Base-by-base conservation (phyloP, 345 rosid genomes). In the Pugionium cornutum region DNA sequence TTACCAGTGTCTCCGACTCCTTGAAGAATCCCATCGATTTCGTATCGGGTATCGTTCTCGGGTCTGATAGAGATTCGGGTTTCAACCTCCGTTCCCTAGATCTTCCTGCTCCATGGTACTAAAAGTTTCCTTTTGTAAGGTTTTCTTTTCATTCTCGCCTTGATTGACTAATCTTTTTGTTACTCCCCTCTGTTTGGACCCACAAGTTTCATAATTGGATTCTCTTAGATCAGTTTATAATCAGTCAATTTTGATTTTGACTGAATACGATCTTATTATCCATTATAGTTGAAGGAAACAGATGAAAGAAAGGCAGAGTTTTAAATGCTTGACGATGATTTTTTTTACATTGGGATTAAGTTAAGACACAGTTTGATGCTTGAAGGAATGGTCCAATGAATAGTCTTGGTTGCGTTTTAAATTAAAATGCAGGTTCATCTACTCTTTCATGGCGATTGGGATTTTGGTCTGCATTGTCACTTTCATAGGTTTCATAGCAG, bases 61-160 rank as follows among this genome's bases (percentile, higher is more conserved):
- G 81, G 5, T 60, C 70, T 27, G 82, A 58, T 53, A 54, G 66
- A 9, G 81, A 79, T 1, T 67, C 82, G 4, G 90, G 72, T 36
- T 62, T 84, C 53, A 72, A 58, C 29, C 76, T 88, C 33, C 74
- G 79, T 34, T 81, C 91, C 6, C 9, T 86, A 25, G 66, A 88
- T 72, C 90, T 89, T 66, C 97, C 97, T 18, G 86, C 92, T 67
- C 92, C 96, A 1, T 94, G 99, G 99, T 94, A 80, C 9, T n/a
- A 1, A 45, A 54, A 9, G 40, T 69, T 68, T 35, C 75, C 64
- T 9, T 62, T 63, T 68, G 55, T 64, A 68, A 10, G 35, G 54
- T 25, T 55, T 50, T 43, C 56, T 9, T 0, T 68, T 58, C 0
- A 62, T 0, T 61, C 7, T 28, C 2, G 1, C 40, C 4, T 49